Base-by-base conservation (phyloP, 2,329 filamentous ascomycete genomes). In the Colletotrichum eleusines region DNA sequence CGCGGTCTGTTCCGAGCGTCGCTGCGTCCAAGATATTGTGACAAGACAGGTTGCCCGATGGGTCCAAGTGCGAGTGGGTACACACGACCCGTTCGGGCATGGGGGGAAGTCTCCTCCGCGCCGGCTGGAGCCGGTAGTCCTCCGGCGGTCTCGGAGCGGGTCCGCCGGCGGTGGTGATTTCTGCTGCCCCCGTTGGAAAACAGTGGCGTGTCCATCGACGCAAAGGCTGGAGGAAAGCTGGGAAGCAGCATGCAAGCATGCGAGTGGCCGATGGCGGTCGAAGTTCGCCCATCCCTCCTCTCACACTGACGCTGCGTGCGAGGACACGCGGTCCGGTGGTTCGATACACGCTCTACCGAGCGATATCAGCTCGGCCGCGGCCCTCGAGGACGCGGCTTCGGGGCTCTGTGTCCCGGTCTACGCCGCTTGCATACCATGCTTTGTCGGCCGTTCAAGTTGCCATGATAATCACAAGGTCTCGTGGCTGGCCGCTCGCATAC, bases 1-100 rank as follows among this genome's bases (percentile, higher is more conserved):
- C 44, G 78, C 75, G 28, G 74, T 75, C 9, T 84, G 81, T 65
- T 80, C 81, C 7, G 82, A 38, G 33, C 20, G 20, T 26, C 20
- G 11, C n/a, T 38, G 53, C n/a, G 28, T 3, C 3, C 1, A 38
- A 8, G 20, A 31, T 0, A 35, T 26, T 16, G 33, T 38, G n/a
- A 38, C n/a, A n/a, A 38, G 18, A 20, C 51, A 1, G 31, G 51
- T 3, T 54, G 31, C 5, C 31, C 31, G 31, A 81, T n/a, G 84
- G 82, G 58, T 9, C 6, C 7, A 23, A 23, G 31, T 12, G 31
- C 18, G 53, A 35, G 33, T 33, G 33, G 53, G 33, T 16, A 18
- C 12, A 26, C 33, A 18, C 38, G 38, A 18, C 8, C 9, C 48
- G 33, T n/a, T 9, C 28, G 50, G 9, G 28, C 8, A n/a, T 11